Percentiles rank a stretch among this genome's conserved stretches.
Conservation (phyloP, 768 basidiomycete species). For the Psilocybe tampanensis region DNA sequence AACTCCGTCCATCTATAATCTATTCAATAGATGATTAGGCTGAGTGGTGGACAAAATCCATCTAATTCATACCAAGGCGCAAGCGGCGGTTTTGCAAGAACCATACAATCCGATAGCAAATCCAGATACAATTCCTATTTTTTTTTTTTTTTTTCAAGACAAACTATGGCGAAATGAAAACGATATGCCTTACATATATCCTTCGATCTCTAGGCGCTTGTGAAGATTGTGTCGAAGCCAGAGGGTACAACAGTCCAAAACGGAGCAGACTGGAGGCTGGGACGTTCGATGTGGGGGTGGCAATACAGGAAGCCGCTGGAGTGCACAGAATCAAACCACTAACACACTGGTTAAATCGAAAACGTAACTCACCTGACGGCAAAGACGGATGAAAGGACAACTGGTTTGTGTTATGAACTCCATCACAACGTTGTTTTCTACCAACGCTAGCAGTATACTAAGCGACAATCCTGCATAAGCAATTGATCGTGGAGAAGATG, state of each 20-base stretch:
- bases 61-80: constrained; percentile 53
- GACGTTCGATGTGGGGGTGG: constrained; percentile 36
- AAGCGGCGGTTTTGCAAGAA: constrained; percentile 53
- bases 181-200: constrained; percentile 50
- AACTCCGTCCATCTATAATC: constrained; percentile 70
- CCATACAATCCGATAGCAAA: constrained; percentile 58
- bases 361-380: constrained; percentile 56
- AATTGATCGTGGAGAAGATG: constrained; percentile 56
- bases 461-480: constrained; percentile 64
- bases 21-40: constrained; percentile 28
- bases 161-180: not conserved
- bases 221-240: constrained; percentile 76
- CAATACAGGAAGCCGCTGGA: constrained; percentile 52
- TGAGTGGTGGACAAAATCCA: not conserved
- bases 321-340: not conserved
- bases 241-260: constrained; percentile 69
- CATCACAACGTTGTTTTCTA: constrained; percentile 52
- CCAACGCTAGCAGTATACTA: constrained; percentile 51
- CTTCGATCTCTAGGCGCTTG: constrained; percentile 56
- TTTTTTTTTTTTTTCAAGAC: constrained; percentile 1
- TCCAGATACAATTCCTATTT: constrained; percentile 54
- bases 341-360: not conserved
- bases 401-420: constrained; percentile 44
- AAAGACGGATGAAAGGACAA: constrained; percentile 50
- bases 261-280: constrained; percentile 53